Base-by-base conservation (phyloP, 2,329 filamentous ascomycete species). In the Dactylellina cionopaga region DNA sequence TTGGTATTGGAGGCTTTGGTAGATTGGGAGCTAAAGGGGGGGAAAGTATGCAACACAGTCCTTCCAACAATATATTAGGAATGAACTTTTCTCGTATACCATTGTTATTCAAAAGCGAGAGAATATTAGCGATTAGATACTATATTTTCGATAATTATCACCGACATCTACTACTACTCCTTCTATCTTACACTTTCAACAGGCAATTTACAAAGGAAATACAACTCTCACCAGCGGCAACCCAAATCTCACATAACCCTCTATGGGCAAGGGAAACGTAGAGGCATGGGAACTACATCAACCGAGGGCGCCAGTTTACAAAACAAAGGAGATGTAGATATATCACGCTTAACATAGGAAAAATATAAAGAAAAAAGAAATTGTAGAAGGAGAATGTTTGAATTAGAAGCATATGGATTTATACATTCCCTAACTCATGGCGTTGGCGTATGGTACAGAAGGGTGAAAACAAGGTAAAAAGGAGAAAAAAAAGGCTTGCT, bases 341-440 rank as follows among this genome's bases (percentile, higher is more conserved):
- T 41, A 65, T 56, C 51, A 56, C 49, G 44, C 63, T 68, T 54
- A 52, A 68, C 63, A 68, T 58, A 54, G 47, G 54, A 52, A 49
- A 60, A 39, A 41, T n/a, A 58, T 24, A 22, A 15, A 1, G 22
- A 33, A 24, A 29, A 43, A 19, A 47, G 41, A n/a, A 37, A 44
- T 25, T 49, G 22, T 46, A 29, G 65, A 51, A 58, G 65, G 66
- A 72, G 59, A 65, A 72, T 65, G 51, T 52, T 71, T 65, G 59
- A 65, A 65, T 72, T 72, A 72, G 68, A 72, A 72, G 47, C 54
- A 54, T 25, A 71, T 59, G 49, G 43, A 63, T 72, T 72, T 72
- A 72, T 72, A 63, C 68, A 72, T 72, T 72, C 68, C 68, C 68
- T 72, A 72, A 71, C 68, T 72, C 68, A 44, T 72, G 68, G 68